A percentile compares a stretch with the other conserved stretches of the same genome.
phyloP scores from a whole-genome alignment of 495 filamentous ascomycete genomes.

The Aspergillus ostianus region DNA sequence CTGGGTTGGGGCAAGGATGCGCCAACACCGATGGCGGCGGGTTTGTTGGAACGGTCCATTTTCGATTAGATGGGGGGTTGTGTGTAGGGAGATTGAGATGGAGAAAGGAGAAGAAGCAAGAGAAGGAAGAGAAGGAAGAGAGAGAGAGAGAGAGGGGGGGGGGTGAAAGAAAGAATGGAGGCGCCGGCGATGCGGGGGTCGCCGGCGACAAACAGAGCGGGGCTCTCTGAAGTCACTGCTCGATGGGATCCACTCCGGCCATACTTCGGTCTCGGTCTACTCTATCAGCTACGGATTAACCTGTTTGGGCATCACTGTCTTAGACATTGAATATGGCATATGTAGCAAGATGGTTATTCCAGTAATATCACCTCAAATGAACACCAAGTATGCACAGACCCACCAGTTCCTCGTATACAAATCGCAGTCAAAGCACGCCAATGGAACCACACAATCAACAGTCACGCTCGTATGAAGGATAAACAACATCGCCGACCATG shows the following conservation, averaged over 20 bases:
- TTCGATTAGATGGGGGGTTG: neutral
- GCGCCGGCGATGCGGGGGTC: neutral
- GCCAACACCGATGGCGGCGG: constrained; percentile 69
- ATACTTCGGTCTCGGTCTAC: neutral
- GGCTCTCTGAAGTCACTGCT: neutral
- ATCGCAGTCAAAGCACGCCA: neutral
- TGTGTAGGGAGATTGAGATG: neutral
- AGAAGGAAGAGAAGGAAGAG: neutral
- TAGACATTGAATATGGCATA: too few relatives aligned
- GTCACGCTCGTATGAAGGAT: constrained; percentile 25
- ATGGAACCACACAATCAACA: neutral
- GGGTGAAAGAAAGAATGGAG: neutral
- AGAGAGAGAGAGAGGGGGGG: neutral
- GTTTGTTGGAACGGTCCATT: constrained; percentile 83
- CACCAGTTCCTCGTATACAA: neutral
- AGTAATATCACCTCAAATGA: neutral
- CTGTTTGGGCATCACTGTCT: too few relatives aligned
- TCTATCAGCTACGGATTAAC: too few relatives aligned
- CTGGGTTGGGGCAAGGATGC: constrained; percentile 62
- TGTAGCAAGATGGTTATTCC: too few relatives aligned
- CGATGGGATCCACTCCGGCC: neutral
- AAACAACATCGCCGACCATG: constrained; percentile 46
- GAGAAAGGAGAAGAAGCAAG: neutral
- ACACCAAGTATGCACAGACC: neutral
- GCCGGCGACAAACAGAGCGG: neutral